Evolutionary conservation across 192 early-diverging fungal species (phyloP), one percentile per base, ranked within the genome.

Genomic region (Backusella tarrabulga): DNA sequence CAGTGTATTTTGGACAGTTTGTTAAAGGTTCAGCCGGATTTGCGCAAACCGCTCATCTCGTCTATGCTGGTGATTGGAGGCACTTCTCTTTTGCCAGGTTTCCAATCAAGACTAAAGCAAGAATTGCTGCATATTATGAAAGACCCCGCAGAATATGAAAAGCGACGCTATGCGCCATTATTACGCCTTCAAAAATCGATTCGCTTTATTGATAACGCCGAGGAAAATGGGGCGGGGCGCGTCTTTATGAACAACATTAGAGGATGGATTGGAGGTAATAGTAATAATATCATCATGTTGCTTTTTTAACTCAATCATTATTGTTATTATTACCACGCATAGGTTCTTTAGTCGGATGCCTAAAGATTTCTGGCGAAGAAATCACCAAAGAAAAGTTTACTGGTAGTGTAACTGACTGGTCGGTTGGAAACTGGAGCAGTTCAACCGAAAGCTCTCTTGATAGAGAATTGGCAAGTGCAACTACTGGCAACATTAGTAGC

Each of bases 11-110:
- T 91, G n/a, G 86, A 91, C 67, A 81, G 85, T 32, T 52, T 96
- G 6, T 71, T 83, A 12, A 85, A 86, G 34, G 84, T 88, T 12
- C 94, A 92, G 6, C 79, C 92, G 0, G 95, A 98, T 84, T 77
- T 92, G 12, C 87, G 97, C 5, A 83, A 88, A 1, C 89, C 85
- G 1, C 71, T 98, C 71, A 85, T 88, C 15, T 82, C 84, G 15
- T 88, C 86, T 0, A 83, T 96, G 36, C 79, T 97, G 21, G 77
- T 97, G 38, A 88, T 91, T 32, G 96, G 96, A 36, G 95, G 94
- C 0, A 92, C 93, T 0, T 84, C 90, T 1, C 89, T 94, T 73
- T 69, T 96, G 41, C 94, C 95, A 1, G 91, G 92, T 14, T 88
- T 98, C 38, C 81, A 88, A 17, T 74, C 71, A 5, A 83, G 93